These are phyloP conservation scores for Neonectria coccinea DNA, from an alignment of 2,329 filamentous ascomycete species.

Conservation along the genomic window DNA sequence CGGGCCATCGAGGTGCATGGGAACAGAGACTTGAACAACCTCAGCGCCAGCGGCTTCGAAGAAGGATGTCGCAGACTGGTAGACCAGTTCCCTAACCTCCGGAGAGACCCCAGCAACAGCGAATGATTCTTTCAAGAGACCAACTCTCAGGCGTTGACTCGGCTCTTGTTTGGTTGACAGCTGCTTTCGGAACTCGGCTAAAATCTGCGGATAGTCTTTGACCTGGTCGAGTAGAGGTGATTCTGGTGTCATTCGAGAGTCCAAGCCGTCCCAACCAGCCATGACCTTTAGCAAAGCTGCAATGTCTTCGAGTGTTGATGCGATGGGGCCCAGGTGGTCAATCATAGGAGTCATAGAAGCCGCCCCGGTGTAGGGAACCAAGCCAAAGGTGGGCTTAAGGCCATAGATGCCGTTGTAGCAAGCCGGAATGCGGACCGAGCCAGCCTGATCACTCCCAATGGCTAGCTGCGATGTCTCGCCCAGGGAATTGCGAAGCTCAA, in stretches of 20 bases:
- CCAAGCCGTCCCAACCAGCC: conserved; percentile 59
- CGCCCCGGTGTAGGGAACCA: conserved; percentile 59
- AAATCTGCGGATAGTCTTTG: conserved; percentile 47
- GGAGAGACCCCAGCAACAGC: conserved; percentile 52
- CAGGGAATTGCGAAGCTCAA: neutral
- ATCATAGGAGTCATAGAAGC: conserved; percentile 55
- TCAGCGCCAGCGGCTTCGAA: conserved; percentile 57
- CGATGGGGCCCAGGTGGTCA: conserved; percentile 59
- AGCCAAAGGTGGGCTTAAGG: conserved; percentile 55
- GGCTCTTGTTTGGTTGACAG: conserved; percentile 22
- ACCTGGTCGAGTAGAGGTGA: conserved; percentile 52
- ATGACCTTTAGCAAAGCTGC: conserved; percentile 48
- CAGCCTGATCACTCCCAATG: conserved; percentile 49
- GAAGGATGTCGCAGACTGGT: conserved; percentile 46
- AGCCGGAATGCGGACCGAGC: conserved; percentile 49
- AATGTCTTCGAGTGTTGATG: conserved; percentile 54
- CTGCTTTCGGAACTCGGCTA: conserved; percentile 28
- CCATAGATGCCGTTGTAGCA: conserved; percentile 49
- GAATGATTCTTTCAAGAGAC: conserved; percentile 60
- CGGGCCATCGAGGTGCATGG: conserved; percentile 60
- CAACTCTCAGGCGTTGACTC: conserved; percentile 53
- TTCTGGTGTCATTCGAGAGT: conserved; percentile 56
- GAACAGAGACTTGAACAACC: conserved; percentile 59
- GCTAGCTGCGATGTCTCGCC: conserved; percentile 42
- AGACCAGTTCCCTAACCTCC: conserved; percentile 55